Evolutionary conservation across 768 basidiomycete species (phyloP).

Genomic region (Hypsizygus marmoreus): DNA sequence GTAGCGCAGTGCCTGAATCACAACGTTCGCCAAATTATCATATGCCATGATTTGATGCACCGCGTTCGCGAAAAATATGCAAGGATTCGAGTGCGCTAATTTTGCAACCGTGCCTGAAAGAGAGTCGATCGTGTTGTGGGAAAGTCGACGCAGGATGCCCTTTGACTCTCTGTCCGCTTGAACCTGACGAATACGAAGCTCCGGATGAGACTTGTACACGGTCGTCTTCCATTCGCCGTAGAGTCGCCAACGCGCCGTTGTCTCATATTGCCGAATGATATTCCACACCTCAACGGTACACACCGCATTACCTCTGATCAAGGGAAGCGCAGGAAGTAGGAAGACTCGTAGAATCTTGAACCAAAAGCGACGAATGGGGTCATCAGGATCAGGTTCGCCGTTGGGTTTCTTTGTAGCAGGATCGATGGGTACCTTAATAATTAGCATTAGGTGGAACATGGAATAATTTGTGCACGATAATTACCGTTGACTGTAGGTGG

Average conservation of each 20-base stretch:
- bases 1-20: conserved; percentile 87
- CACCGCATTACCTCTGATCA: conserved; percentile 84
- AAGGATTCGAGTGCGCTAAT: conserved; percentile 91
- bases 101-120: conserved; percentile 90
- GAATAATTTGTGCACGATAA: neutral
- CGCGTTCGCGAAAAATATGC: conserved; percentile 85
- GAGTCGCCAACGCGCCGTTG: conserved; percentile 80
- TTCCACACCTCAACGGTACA: conserved; percentile 94
- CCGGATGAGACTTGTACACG: conserved; percentile 73
- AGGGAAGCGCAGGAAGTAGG: conserved; percentile 83
- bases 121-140: conserved; percentile 79
- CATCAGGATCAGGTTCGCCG: conserved; percentile 53
- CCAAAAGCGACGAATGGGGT: conserved; percentile 82
- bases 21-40: conserved; percentile 87
- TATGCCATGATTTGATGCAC: conserved; percentile 96
- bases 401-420: conserved; percentile 60
- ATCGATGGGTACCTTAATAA: conserved; percentile 47
- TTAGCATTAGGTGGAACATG: conserved; percentile 1
- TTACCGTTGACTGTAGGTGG: conserved; percentile 59
- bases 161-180: conserved; percentile 90
- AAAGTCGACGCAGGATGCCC: conserved; percentile 83
- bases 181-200: conserved; percentile 75
- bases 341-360: conserved; percentile 75
- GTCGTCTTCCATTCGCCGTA: conserved; percentile 94
- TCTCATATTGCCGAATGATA: conserved; percentile 78